A percentile compares a stretch with the other conserved stretches of the same genome.
phyloP scores from a whole-genome alignment of 495 filamentous ascomycete species.

The Aspergillus haitiensis region DNA sequence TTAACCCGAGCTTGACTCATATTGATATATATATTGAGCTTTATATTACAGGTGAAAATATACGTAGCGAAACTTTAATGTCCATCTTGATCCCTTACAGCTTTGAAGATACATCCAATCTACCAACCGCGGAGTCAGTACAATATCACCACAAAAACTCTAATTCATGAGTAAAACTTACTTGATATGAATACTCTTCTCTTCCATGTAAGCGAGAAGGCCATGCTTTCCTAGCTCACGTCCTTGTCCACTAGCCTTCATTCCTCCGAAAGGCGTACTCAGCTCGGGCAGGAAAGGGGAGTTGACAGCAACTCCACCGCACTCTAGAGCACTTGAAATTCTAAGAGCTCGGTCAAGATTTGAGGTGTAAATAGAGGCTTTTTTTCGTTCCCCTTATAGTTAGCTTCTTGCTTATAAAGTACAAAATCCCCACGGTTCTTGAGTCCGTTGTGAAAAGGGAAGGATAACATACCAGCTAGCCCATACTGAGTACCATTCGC shows the following conservation, averaged over 20 bases:
- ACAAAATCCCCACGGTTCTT: too few relatives aligned
- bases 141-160: too few relatives aligned
- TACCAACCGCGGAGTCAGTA: too few relatives aligned
- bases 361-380: slow-evolving; percentile 29
- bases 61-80: too few relatives aligned
- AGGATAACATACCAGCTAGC: slow-evolving; percentile 38
- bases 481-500: slow-evolving; percentile 40
- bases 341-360: slow-evolving; percentile 47
- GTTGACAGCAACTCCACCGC: slow-evolving; percentile 51
- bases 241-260: slow-evolving; percentile 12
- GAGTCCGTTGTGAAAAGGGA: not conserved
- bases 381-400: too few relatives aligned
- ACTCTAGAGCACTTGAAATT: slow-evolving; percentile 44
- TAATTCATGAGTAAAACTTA: not conserved
- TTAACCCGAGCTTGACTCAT: too few relatives aligned
- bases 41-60: too few relatives aligned
- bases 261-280: slow-evolving; percentile 10
- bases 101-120: too few relatives aligned
- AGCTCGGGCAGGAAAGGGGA: slow-evolving; percentile 14
- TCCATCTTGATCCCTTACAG: too few relatives aligned
- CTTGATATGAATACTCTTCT: slow-evolving; percentile 15
- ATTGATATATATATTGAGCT: too few relatives aligned
- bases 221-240: slow-evolving; percentile 12
- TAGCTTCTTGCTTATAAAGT: too few relatives aligned
- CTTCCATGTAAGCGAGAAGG: slow-evolving; percentile 14